These are phyloP conservation scores for Stephanodiscus triporus DNA, from an alignment of 108 stramenopile genomes.

Conservation along the genomic window DNA sequence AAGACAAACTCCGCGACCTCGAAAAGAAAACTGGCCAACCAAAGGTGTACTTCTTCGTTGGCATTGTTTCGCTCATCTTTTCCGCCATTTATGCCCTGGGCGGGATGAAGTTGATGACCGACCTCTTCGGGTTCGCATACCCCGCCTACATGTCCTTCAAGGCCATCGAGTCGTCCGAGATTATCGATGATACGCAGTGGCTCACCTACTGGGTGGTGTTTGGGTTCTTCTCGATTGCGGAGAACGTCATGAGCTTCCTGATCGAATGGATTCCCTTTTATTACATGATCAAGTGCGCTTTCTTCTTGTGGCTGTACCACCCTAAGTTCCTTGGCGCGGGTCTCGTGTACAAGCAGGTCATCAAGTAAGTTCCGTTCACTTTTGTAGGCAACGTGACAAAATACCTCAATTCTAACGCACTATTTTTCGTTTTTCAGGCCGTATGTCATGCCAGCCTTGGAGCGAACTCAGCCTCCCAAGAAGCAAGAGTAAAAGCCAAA, in stretches of 20 bases:
- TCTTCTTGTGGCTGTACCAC: slow-evolving; percentile 88
- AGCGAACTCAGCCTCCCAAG: slow-evolving; percentile 24
- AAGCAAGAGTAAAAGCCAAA: slow-evolving; percentile 26
- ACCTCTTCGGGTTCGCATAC: slow-evolving; percentile 92
- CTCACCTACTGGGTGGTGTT: slow-evolving; percentile 98
- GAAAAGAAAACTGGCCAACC: slow-evolving; percentile 82
- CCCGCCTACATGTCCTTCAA: slow-evolving; percentile 98
- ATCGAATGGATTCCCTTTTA: slow-evolving; percentile 77
- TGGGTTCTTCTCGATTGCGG: slow-evolving; percentile 74
- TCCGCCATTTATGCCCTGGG: slow-evolving; percentile 57
- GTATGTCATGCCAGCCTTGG: slow-evolving; percentile 54
- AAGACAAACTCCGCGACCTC: slow-evolving; percentile 78
- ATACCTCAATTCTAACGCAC: not conserved
- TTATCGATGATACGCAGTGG: slow-evolving; percentile 92
- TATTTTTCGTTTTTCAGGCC: slow-evolving; percentile 24
- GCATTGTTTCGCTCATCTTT: slow-evolving; percentile 32
- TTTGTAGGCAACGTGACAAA: not conserved
- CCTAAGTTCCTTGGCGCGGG: slow-evolving; percentile 79
- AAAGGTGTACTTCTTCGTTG: slow-evolving; percentile 78
- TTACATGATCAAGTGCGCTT: slow-evolving; percentile 73
- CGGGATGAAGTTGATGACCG: slow-evolving; percentile 83
- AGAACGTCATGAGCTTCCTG: slow-evolving; percentile 55
- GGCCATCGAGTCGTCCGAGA: slow-evolving; percentile 82
- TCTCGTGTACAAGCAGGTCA: slow-evolving; percentile 68
- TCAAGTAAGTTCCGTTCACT: slow-evolving; percentile 46